Percentiles rank a stretch among this genome's conserved stretches.
phyloP scores from a whole-genome alignment of 441 rosid species.

The Geranium incanum region DNA sequence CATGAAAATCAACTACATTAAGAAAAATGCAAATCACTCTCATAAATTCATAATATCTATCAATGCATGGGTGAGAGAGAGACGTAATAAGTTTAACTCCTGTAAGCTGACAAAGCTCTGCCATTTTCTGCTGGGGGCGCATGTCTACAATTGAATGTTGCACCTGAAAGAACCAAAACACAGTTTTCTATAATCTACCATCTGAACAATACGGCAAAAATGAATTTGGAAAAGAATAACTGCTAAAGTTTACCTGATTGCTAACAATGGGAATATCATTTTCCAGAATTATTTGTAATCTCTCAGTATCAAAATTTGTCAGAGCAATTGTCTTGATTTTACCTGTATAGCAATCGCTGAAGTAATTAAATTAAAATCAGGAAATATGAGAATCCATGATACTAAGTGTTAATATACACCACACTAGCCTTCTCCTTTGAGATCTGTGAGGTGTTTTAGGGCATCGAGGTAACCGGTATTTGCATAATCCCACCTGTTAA shows the following conservation, averaged over 20 bases:
- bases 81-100: constrained; percentile 95
- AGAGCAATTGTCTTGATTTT: constrained; percentile 85
- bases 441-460: constrained; percentile 73
- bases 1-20: not conserved
- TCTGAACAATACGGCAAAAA: not conserved
- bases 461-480: constrained; percentile 87
- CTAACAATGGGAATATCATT: constrained; percentile 86
- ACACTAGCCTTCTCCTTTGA: constrained; percentile 70
- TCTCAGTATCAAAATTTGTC: constrained; percentile 85
- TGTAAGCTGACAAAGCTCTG: constrained; percentile 76
- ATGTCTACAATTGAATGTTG: constrained; percentile 89
- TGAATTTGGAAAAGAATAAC: not conserved
- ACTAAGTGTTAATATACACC: constrained; percentile 15
- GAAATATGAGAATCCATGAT: constrained; percentile 18
- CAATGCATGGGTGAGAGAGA: constrained; percentile 11
- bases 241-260: constrained; percentile 55
- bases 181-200: constrained; percentile 17
- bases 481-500: constrained; percentile 87
- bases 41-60: not conserved
- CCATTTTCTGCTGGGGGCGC: constrained; percentile 95
- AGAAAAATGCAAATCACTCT: not conserved
- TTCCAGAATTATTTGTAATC: constrained; percentile 68
- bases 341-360: constrained; percentile 45
- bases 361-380: constrained; percentile 26
- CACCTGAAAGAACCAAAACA: constrained; percentile 44